phyloP scores from a whole-genome alignment of 805 yeast species.

The Lipomyces yamadae region DNA sequence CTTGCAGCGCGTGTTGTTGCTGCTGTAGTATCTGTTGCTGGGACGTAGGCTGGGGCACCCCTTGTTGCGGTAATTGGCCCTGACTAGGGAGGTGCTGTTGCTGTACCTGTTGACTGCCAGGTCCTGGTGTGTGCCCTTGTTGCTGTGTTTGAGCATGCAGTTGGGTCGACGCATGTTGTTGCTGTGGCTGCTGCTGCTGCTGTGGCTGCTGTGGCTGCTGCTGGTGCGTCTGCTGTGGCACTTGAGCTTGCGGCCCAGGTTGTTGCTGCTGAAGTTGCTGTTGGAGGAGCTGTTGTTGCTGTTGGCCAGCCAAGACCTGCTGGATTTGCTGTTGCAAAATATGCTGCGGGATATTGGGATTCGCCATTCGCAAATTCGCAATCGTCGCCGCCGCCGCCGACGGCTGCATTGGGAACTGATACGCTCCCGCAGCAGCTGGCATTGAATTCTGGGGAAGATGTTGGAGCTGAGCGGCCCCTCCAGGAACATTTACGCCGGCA shows the following conservation, averaged over 20 bases:
- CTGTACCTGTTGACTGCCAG: slow-evolving; percentile 19
- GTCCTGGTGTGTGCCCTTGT: slow-evolving; percentile 9
- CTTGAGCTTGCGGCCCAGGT: slow-evolving; percentile 13
- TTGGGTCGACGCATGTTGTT: slow-evolving; percentile 17
- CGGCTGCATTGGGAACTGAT: slow-evolving; percentile 20
- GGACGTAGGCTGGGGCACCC: slow-evolving; percentile 19
- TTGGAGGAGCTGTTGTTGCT: slow-evolving; percentile 14
- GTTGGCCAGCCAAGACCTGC: slow-evolving; percentile 26
- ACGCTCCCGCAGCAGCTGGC: slow-evolving; percentile 9
- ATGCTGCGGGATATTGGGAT: slow-evolving; percentile 28
- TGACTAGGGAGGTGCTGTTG: slow-evolving; percentile 8
- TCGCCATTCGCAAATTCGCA: slow-evolving; percentile 17
- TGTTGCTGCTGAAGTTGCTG: slow-evolving; percentile 20
- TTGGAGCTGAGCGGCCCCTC: slow-evolving; percentile 4
- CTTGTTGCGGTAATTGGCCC: slow-evolving; percentile 22
- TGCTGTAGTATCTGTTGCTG: slow-evolving; percentile 24
- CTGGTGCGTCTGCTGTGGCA: slow-evolving; percentile 17
- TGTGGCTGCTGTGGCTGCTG: slow-evolving; percentile 25
- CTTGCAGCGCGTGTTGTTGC: slow-evolving; percentile 24
- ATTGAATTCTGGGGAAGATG: slow-evolving; percentile 5
- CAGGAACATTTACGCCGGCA: slow-evolving; percentile 5
- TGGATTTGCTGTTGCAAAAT: slow-evolving; percentile 27
- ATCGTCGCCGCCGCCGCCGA: slow-evolving; percentile 10
- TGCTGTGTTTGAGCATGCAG: slow-evolving; percentile 7
- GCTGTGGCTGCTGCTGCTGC: too few species aligned